Base-by-base conservation (phyloP, 495 filamentous ascomycete species). In the Penicillium turbatum region DNA sequence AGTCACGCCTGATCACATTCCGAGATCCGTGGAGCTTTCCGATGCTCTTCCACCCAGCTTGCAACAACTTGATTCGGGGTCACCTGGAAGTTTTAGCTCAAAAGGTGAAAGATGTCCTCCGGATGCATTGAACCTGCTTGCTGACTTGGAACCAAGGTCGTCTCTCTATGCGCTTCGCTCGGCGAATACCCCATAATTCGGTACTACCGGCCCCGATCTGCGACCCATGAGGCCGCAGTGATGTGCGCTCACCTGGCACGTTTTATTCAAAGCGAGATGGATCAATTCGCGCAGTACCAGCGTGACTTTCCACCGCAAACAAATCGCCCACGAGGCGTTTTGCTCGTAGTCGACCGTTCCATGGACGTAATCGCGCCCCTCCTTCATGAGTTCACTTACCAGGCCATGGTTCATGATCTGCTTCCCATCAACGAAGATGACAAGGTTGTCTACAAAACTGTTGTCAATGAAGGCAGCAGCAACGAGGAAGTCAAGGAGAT, bases 381-480 rank as follows among this genome's bases (percentile, higher is more conserved):
- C 9, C 49, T 97, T 9, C 93, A 98, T 69, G 93, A 98, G 62
- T 97, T 98, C 63, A 97, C 95, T 9, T 98, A 97, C 65, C 93
- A 97, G 69, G 89, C 92, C 26, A 97, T 98, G 92, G 90, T 88
- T 15, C 89, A 96, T 65, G 93, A 98, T 68, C 69, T 98, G 24
- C 73, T 98, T 6, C 87, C 86, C 0, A 87, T 98, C 46, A 82
- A 87, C 52, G 93, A 98, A 49, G 82, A 82, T 11, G 89, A 95
- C 39, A 96, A 92, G 65, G 81, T 93, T 12, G 88, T 85, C 0
- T 98, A 92, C 60, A 87, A 86, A 59, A 90, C 89, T 31, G 69
- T 80, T 1, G 65, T 88, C 35, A 92, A 95, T 55, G 82, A 91
- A 63, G 88, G 86, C 15, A 69, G 71, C 10, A 62, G 68, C 0